Conservation (phyloP, 768 basidiomycete genomes). For the Pisolithus sp. region DNA sequence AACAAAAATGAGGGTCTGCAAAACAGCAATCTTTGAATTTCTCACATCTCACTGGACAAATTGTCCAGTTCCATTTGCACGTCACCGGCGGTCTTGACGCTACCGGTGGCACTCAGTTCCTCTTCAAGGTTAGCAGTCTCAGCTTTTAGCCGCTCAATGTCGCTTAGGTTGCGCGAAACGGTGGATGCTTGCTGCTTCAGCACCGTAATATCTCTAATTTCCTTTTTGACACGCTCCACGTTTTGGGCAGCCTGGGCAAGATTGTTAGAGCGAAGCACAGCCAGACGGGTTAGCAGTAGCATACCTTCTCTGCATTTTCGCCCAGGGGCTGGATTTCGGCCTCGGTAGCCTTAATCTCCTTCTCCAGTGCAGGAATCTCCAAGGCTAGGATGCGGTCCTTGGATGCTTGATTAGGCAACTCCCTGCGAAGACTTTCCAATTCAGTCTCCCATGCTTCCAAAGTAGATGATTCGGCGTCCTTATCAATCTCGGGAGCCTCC, state of each 20-base stretch:
- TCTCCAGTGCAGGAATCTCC: conserved; percentile 66
- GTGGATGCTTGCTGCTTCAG: conserved; percentile 58
- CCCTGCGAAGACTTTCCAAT: conserved; percentile 46
- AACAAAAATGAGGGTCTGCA: background rate
- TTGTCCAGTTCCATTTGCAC: conserved; percentile 72
- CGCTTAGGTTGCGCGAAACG: conserved; percentile 52
- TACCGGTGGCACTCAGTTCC: conserved; percentile 66
- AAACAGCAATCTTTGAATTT: conserved; percentile 1
- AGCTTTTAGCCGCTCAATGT: conserved; percentile 50
- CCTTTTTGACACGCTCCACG: conserved; percentile 47
- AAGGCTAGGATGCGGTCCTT: conserved; percentile 46
- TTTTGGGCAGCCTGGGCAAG: conserved; percentile 43
- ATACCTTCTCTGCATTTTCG: conserved; percentile 56
- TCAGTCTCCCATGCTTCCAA: conserved; percentile 56
- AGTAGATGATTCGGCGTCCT: conserved; percentile 36
- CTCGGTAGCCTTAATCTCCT: conserved; percentile 53
- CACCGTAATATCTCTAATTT: conserved; percentile 51
- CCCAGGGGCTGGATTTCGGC: conserved; percentile 46
- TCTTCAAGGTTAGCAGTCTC: conserved; percentile 63
- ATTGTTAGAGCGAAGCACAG: background rate
- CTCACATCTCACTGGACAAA: conserved; percentile 62
- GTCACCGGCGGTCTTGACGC: conserved; percentile 76
- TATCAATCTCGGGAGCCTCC: conserved; percentile 28
- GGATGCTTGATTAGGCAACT: conserved; percentile 52
- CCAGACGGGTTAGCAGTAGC: conserved; percentile 4